A percentile compares a stretch with the other conserved stretches of the same genome.
These are phyloP conservation scores for Dioszegia aurantiaca DNA, from an alignment of 768 basidiomycete genomes.

Conservation along the genomic window DNA sequence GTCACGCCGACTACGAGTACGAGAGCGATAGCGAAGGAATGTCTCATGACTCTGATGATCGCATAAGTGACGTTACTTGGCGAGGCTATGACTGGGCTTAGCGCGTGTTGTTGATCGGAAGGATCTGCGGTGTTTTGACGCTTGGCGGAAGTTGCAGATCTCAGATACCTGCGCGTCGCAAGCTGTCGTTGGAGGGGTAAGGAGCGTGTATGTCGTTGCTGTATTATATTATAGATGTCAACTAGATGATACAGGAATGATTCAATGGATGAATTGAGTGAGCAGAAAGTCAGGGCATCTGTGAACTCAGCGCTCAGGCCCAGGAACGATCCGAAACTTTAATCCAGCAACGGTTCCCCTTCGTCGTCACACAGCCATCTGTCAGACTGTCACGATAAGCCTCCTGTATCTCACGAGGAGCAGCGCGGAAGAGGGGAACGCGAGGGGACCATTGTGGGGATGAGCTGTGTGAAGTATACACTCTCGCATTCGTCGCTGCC, in stretches of 20 bases:
- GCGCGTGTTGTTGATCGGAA: not conserved
- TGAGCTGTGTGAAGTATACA: too few relatives aligned
- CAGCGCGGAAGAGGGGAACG: too few relatives aligned
- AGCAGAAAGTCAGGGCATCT: not conserved
- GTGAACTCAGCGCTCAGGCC: not conserved
- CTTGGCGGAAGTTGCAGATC: not conserved
- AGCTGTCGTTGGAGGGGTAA: not conserved
- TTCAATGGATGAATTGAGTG: not conserved
- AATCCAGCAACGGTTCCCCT: too few relatives aligned
- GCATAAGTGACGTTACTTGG: not conserved
- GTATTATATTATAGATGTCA: not conserved
- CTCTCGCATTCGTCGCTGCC: too few relatives aligned
- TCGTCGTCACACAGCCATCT: not conserved
- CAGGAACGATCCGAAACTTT: too few relatives aligned
- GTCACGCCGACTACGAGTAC: not conserved
- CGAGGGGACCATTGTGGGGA: too few relatives aligned
- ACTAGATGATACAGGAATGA: not conserved
- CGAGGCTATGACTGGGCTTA: not conserved
- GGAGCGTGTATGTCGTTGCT: not conserved
- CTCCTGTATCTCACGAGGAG: too few relatives aligned
- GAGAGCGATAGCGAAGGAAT: not conserved
- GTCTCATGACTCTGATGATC: conserved; percentile 1
- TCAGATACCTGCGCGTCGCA: not conserved
- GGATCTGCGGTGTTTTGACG: too few relatives aligned
- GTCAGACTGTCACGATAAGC: too few relatives aligned